A percentile compares a stretch with the other conserved stretches of the same genome.
These are phyloP conservation scores for Aspergillus sp. DNA, from an alignment of 2,329 filamentous ascomycete genomes.

Conservation along the genomic window DNA sequence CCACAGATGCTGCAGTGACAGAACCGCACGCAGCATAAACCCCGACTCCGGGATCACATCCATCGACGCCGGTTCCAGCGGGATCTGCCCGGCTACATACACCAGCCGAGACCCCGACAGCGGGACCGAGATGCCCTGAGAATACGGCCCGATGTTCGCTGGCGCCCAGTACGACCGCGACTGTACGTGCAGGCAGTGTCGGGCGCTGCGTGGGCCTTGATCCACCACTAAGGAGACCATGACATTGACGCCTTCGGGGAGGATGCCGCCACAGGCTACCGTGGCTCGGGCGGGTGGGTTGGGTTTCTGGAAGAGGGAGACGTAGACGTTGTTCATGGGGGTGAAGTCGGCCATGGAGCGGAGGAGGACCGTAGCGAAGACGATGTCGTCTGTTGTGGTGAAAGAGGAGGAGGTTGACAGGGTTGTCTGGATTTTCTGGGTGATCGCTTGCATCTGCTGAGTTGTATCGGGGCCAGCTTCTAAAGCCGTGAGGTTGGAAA, in stretches of 20 bases:
- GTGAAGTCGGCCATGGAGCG: constrained; percentile 73
- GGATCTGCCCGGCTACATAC: constrained; percentile 83
- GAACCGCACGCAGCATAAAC: constrained; percentile 52
- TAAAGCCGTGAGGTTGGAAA: constrained; percentile 32
- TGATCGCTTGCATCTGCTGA: constrained; percentile 32
- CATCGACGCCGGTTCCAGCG: constrained; percentile 76
- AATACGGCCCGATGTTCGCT: constrained; percentile 95
- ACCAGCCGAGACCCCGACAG: constrained; percentile 34
- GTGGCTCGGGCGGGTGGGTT: constrained; percentile 83
- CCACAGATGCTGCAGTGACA: constrained; percentile 84
- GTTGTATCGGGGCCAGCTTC: constrained; percentile 32
- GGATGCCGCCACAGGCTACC: constrained; percentile 61
- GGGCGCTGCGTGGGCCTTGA: constrained; percentile 20
- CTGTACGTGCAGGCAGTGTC: constrained; percentile 72
- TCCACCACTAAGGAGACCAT: constrained; percentile 50
- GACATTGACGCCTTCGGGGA: constrained; percentile 55
- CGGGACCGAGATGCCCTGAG: constrained; percentile 60
- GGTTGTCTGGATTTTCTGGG: constrained; percentile 18
- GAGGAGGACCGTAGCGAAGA: constrained; percentile 57
- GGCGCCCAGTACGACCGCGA: constrained; percentile 94
- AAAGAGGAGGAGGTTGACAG: constrained; percentile 6
- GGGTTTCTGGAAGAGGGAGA: constrained; percentile 61
- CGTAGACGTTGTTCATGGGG: constrained; percentile 66
- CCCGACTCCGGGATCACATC: constrained; percentile 25
- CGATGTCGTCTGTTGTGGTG: constrained; percentile 31